These are phyloP conservation scores for Fraxinus sp. DNA, from an alignment of 305 asterid genomes.

Conservation along the genomic window DNA sequence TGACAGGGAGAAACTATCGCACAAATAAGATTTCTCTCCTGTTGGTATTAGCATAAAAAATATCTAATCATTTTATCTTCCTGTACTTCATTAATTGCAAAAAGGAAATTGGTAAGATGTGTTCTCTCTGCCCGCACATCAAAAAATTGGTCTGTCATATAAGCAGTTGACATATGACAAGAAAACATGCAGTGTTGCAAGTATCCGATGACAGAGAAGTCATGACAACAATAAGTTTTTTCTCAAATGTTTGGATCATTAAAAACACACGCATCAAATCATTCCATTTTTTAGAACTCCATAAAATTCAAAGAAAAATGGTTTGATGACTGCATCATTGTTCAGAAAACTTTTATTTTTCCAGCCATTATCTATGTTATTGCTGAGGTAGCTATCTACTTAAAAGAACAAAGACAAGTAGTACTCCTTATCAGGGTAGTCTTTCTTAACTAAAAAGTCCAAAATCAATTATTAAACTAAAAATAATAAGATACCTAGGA, in stretches of 20 bases:
- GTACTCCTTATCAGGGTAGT: slow-evolving; percentile 6
- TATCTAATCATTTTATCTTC: not conserved
- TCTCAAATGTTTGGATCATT: not conserved
- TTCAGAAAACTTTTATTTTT: not conserved
- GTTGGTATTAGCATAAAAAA: not conserved
- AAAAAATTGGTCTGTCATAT: not conserved
- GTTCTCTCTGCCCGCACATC: not conserved
- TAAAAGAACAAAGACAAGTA: slow-evolving; percentile 12
- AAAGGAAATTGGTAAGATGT: not conserved
- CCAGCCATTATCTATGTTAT: not conserved
- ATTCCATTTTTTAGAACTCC: not conserved
- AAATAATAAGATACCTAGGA: slow-evolving; percentile 11
- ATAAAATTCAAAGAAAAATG: not conserved
- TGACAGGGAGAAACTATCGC: not conserved
- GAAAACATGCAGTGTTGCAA: not conserved
- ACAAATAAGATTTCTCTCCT: not conserved
- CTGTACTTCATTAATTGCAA: not conserved
- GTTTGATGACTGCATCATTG: not conserved
- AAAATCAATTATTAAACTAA: not conserved
- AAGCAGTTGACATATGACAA: not conserved
- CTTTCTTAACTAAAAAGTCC: slow-evolving; percentile 4
- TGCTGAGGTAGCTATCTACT: not conserved
- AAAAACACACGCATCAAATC: not conserved
- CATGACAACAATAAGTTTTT: not conserved
- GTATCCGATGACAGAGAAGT: not conserved